Evolutionary conservation across 106 monocot species (phyloP), one percentile per base, ranked within the genome.

Genomic region (Dendrobium huoshanense): DNA sequence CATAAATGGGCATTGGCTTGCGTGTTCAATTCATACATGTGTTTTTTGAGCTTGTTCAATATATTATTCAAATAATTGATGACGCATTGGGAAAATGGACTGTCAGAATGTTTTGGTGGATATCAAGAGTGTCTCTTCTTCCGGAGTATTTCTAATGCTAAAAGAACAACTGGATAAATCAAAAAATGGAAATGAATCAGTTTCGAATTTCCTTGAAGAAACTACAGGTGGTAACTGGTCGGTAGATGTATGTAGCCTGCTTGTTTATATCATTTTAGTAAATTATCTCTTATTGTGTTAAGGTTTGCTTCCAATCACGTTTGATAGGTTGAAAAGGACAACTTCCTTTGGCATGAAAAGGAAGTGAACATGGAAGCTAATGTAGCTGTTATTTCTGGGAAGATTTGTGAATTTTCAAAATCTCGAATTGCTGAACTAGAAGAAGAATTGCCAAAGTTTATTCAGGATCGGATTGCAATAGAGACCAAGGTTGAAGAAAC

Each of bases 191-290:
- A 79, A 61, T 95, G 74, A 80, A 98, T 83, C 80, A 85, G 31
- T 91, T 43, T 58, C 82, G 61, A 76, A 2, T 55, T 77, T 84
- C 58, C 5, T 55, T 91, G 79, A 91, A 92, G 82, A 95, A 98
- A 86, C 85, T 98, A 82, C 98, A 98, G 98, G 98, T 98, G 82
- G 80, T 88, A 86, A 80, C 82, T 78, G 86, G 81, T 83, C 65
- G 79, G 72, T 85, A 85, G 80, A 81, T 85, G 56, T 37, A 78
- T 86, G 83, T 79, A 83, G 80, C 79, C 61, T 83, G 44, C 40
- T 13, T 81, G 42, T 20, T 68, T 87, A 73, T 58, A 41, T 5
- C 0, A 2, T 31, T 43, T 68, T 44, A 37, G 15, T 22, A 31
- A 25, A 67, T 55, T 80, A 65, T 65, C 49, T 79, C 59, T 77